A percentile compares a stretch with the other conserved stretches of the same genome.
These are phyloP conservation scores for Saraca asoca DNA, from an alignment of 331 rosid species.

Conservation along the genomic window DNA sequence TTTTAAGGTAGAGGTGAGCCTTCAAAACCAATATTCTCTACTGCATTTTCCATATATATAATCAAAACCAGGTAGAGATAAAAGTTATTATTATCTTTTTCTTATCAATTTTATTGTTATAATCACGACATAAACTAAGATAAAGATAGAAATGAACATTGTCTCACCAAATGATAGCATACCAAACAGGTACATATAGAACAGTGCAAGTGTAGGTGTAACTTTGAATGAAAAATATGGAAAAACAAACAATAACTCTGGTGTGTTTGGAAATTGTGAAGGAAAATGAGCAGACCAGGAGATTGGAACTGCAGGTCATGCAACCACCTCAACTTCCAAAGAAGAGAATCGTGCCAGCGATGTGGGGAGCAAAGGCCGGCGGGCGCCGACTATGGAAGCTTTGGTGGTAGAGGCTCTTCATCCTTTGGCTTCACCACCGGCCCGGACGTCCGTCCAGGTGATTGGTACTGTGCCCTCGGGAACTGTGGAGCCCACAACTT, in stretches of 20 bases:
- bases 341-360: conserved; percentile 84
- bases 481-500: conserved; percentile 95
- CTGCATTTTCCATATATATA: too few species aligned
- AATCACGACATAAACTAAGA: too few species aligned
- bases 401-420: conserved; percentile 52
- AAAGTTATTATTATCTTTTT: too few species aligned
- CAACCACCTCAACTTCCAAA: conserved; percentile 81
- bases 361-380: conserved; percentile 61
- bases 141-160: too few species aligned
- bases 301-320: conserved; percentile 96
- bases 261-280: conserved; percentile 1
- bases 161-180: too few species aligned
- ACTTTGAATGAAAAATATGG: too few species aligned
- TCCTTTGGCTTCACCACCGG: conserved; percentile 70
- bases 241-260: too few species aligned
- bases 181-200: too few species aligned
- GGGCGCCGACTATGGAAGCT: conserved; percentile 42
- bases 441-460: conserved; percentile 88
- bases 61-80: too few species aligned
- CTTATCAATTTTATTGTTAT: too few species aligned
- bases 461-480: conserved; percentile 78
- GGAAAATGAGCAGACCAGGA: conserved; percentile 80
- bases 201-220: too few species aligned
- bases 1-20: conserved; percentile 33
- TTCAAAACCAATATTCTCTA: too few species aligned